Evolutionary conservation across 441 rosid species (phyloP), one percentile per base, ranked within the genome.

Genomic region (Gossypium trilobum): DNA sequence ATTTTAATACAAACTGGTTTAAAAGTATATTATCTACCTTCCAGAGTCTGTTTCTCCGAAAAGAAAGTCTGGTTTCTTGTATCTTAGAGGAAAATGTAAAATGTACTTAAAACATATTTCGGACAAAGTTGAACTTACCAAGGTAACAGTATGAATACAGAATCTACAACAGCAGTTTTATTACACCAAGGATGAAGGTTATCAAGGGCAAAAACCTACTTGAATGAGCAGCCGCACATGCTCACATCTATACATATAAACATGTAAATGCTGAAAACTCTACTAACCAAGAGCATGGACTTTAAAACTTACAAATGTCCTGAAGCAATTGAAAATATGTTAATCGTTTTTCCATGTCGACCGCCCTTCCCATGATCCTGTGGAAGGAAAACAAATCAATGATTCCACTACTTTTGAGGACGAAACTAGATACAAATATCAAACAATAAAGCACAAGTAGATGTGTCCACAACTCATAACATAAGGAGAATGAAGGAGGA

Each of bases 311-410:
- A 96, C 99, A 96, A 82, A 84, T 96, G 99, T 70, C 99, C 99
- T 56, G 99, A 96, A 78, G 99, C 99, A 72, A 96, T 80, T 68
- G 99, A 96, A 76, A 93, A 96, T 52, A 96, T 91, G 79, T 96
- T 93, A 73, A 93, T 87, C 8, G 89, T 83, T 83, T 86, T 89
- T 85, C 98, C 99, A 73, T 73, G 87, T 66, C 95, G 91, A 44
- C 88, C 91, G 69, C 88, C 88, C 82, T 82, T 90, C 74, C 86
- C 82, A 75, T 81, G 86, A 78, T 84, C 91, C 98, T 92, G 79
- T 60, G 39, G 74, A 52, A 68, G 72, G 73, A 58, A 58, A 77
- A 79, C 64, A 50, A 33, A 44, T 77, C 52, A 74, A 78, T 54
- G 16, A 14, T 61, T 50, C 59, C 65, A 81, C 57, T 36, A 55